A percentile compares a stretch with the other conserved stretches of the same genome.
phyloP scores from a whole-genome alignment of 2,329 filamentous ascomycete species.

The Ophiocordyceps camponoti-floridani region DNA sequence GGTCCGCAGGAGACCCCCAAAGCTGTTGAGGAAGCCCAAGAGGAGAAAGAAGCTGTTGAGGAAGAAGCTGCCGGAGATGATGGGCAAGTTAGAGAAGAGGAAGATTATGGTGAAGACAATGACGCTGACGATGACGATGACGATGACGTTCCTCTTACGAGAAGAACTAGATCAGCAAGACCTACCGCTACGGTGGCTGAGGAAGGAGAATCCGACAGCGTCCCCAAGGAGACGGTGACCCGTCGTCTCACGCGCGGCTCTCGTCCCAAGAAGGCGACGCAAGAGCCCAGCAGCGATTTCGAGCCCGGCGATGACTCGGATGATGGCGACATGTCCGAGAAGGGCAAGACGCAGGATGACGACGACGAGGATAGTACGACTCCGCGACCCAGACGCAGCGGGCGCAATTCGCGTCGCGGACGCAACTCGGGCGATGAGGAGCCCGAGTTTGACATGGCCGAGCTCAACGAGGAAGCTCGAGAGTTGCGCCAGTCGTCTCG shows the following conservation, averaged over 20 bases:
- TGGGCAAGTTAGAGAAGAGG: conserved; percentile 3
- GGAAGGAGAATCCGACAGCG: conserved; percentile 11
- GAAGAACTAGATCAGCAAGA: conserved; percentile 24
- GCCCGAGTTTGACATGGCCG: conserved; percentile 40
- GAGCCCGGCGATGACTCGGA: conserved; percentile 42
- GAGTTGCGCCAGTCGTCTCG: conserved; percentile 39
- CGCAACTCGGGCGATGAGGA: conserved; percentile 38
- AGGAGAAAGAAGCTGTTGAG: conserved; percentile 6
- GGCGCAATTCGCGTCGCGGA: conserved; percentile 27
- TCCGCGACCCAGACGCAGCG: conserved; percentile 25
- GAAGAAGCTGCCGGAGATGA: conserved; percentile 6
- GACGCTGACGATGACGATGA: conserved; percentile 23
- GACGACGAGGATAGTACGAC: conserved; percentile 26
- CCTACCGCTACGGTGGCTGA: conserved; percentile 11
- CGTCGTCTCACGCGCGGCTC: conserved; percentile 30
- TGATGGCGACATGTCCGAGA: conserved; percentile 29
- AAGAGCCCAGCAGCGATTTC: conserved; percentile 42
- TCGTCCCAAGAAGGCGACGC: conserved; percentile 23
- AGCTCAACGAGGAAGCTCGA: conserved; percentile 47
- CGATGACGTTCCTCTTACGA: conserved; percentile 28
- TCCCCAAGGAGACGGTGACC: conserved; percentile 12
- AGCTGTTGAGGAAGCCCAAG: conserved; percentile 1
- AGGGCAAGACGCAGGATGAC: conserved; percentile 23
- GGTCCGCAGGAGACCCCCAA: conserved; percentile 13
- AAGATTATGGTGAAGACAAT: conserved; percentile 8